Evolutionary conservation across 768 basidiomycete species (phyloP).

Genomic region (Zangia roseola): DNA sequence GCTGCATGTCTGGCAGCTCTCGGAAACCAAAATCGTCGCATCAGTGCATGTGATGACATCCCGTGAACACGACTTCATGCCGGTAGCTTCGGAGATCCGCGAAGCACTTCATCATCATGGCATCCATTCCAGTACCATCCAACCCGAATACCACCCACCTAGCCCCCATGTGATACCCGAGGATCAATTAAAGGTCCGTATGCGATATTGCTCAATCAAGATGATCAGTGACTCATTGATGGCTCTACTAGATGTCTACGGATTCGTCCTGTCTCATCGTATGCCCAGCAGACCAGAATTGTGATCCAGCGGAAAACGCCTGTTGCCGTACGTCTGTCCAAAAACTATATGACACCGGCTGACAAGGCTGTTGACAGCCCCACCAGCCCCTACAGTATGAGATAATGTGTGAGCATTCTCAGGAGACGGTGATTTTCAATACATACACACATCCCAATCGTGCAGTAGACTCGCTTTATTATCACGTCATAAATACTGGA

Average conservation of each 20-base stretch:
- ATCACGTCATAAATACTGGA: slow-evolving; percentile 51
- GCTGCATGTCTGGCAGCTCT: slow-evolving; percentile 96
- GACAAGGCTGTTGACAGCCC: slow-evolving; percentile 37
- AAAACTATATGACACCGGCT: background rate
- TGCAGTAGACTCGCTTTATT: slow-evolving; percentile 7
- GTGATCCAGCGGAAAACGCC: slow-evolving; percentile 66
- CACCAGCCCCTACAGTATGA: slow-evolving; percentile 46
- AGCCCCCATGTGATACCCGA: slow-evolving; percentile 37
- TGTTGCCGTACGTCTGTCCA: slow-evolving; percentile 70
- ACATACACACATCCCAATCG: background rate
- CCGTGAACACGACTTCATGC: slow-evolving; percentile 87
- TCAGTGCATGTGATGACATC: slow-evolving; percentile 92
- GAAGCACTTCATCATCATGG: slow-evolving; percentile 85
- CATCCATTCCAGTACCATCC: slow-evolving; percentile 93
- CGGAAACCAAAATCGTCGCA: slow-evolving; percentile 91
- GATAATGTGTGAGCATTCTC: slow-evolving; percentile 8
- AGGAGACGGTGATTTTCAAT: background rate
- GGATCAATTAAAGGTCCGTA: slow-evolving; percentile 48
- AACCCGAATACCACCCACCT: slow-evolving; percentile 73
- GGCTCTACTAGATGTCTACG: slow-evolving; percentile 40
- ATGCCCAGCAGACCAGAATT: slow-evolving; percentile 68
- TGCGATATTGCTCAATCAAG: background rate
- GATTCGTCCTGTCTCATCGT: slow-evolving; percentile 67
- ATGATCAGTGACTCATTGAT: slow-evolving; percentile 3
- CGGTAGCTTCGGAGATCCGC: slow-evolving; percentile 79